Conservation (phyloP, 2,329 filamentous ascomycete species). For the Aurifilum marmelostoma region DNA sequence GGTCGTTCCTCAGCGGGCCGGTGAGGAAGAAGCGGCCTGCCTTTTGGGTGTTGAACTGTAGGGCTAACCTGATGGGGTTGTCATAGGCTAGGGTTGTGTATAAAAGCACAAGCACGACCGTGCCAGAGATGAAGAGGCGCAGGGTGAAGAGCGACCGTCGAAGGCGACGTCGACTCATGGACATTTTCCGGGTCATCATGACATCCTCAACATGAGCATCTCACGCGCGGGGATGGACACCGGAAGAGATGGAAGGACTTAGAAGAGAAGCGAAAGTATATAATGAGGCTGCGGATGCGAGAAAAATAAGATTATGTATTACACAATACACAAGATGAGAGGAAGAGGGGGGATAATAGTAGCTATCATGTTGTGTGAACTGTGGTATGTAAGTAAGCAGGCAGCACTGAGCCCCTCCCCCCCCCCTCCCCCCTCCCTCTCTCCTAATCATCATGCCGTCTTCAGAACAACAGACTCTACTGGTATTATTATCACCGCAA, state of each 20-base stretch:
- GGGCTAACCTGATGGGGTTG: constrained; percentile 33
- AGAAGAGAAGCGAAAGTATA: not conserved
- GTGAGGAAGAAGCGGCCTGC: constrained; percentile 36
- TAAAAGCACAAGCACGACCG: constrained; percentile 24
- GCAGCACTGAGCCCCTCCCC: not conserved
- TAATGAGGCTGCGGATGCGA: not conserved
- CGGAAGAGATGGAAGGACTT: not conserved
- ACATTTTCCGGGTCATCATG: constrained; percentile 17
- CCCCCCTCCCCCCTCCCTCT: too few species aligned
- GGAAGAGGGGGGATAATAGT: not conserved
- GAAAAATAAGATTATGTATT: too few species aligned
- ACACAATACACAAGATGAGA: not conserved
- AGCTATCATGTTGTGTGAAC: not conserved
- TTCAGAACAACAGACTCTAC: not conserved
- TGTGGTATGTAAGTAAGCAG: not conserved
- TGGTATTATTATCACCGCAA: not conserved
- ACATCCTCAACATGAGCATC: constrained; percentile 6
- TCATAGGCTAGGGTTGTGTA: constrained; percentile 37
- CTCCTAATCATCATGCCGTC: not conserved
- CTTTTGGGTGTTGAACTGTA: constrained; percentile 34
- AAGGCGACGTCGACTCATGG: constrained; percentile 16
- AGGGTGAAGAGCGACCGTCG: constrained; percentile 15
- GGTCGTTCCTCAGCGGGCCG: constrained; percentile 39
- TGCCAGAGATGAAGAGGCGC: constrained; percentile 14
- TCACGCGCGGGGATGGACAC: not conserved